Base-by-base conservation (phyloP, 495 filamentous ascomycete genomes). In the Tuber borchii region DNA sequence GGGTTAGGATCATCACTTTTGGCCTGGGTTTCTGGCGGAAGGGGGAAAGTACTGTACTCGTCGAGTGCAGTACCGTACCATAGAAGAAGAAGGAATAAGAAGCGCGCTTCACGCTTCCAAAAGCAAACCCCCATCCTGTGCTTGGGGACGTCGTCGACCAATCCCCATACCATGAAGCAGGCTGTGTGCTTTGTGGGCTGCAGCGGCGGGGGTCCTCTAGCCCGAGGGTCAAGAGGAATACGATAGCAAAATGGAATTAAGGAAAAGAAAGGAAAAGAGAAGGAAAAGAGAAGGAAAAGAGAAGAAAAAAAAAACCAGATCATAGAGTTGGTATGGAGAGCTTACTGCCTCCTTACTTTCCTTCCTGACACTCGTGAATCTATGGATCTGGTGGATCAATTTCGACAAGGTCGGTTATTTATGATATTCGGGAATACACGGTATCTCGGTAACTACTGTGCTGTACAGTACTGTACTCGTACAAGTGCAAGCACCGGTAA, bases 331-430 rank as follows among this genome's bases (percentile, higher is more conserved):
- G n/a, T 61, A 61, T 31, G 51, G 48, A 56, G 48, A 12, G n/a
- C 74, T 73, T 70, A 40, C 39, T 40, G 69, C 61, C 34, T 43
- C 51, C 12, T 43, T 42, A 1, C 16, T 46, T 74, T 70, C 37
- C 65, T 70, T 74, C 42, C 44, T 70, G 65, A 40, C 40, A 22
- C 73, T 1, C n/a, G n/a, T 31, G n/a, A 61, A 61, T 61, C 51
- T 61, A 2, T 61, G 51, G 51, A 31, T 61, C n/a, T 5, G 45
- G 45, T 3, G 12, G 45, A 46, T 46, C 45, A 17, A 14, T 61
- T 61, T 61, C 16, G 51, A 61, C 51, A n/a, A 12, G 51, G 51
- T 61, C 51, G n/a, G 12, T 31, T 31, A 61, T 61, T 31, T 31
- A 31, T 61, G n/a, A n/a, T 51, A 10, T 51, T 51, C 46, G 46